These are phyloP conservation scores for Pilobolus umbonatus DNA, from an alignment of 192 early-diverging fungal genomes.

Conservation along the genomic window DNA sequence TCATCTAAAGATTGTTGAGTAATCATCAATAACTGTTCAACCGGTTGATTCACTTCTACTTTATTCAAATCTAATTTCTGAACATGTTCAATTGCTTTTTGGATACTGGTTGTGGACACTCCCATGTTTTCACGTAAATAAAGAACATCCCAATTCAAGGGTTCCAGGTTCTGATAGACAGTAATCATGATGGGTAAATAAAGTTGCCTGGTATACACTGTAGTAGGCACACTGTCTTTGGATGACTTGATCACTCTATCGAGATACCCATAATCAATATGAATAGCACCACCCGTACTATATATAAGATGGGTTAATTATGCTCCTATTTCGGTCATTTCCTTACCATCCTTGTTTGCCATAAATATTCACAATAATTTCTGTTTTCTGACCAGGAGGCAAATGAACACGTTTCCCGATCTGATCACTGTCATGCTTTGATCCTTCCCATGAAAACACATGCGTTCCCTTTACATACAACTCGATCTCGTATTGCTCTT, in stretches of 20 bases:
- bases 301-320: neutral
- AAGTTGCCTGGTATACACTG: constrained; percentile 54
- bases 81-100: neutral
- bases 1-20: constrained; percentile 8
- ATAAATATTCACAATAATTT: constrained; percentile 63
- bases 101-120: neutral
- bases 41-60: constrained; percentile 9
- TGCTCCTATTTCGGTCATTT: neutral
- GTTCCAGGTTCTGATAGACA: constrained; percentile 57
- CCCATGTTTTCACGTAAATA: constrained; percentile 37
- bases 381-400: constrained; percentile 42
- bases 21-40: constrained; percentile 9
- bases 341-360: constrained; percentile 54
- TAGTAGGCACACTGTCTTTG: neutral
- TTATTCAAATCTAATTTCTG: neutral
- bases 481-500: constrained; percentile 75
- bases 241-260: constrained; percentile 22
- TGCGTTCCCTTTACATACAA: constrained; percentile 48
- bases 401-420: constrained; percentile 40
- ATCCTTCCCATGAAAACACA: constrained; percentile 51
- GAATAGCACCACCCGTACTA: constrained; percentile 63
- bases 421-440: constrained; percentile 21
- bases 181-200: constrained; percentile 66
- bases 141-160: constrained; percentile 61
- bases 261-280: constrained; percentile 64